Base-by-base conservation (phyloP, 371 early-diverging fungal species). In the Mucor irregularis region DNA sequence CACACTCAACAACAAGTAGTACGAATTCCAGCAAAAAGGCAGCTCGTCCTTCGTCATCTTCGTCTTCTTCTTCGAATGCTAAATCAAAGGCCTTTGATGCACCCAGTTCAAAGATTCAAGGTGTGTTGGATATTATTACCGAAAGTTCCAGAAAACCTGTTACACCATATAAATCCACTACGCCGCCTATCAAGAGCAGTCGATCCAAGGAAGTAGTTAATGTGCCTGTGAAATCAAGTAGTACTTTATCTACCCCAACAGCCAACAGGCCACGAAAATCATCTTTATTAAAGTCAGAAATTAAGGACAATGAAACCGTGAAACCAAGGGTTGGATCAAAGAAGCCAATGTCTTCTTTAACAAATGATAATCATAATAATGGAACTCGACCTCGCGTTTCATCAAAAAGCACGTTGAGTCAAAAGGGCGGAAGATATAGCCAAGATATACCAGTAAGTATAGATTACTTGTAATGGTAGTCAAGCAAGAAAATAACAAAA, bases 361-460 rank as follows among this genome's bases (percentile, higher is more conserved):
- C 55, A 30, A 35, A 50, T 38, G 7, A 37, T 16, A 16, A 33
- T 35, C 13, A 16, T 21, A 38, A 6, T 21, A 38, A 35, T 35
- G n/a, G n/a, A 43, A 31, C n/a, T 33, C 46, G 47, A 21, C 55
- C 55, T 28, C 55, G 55, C 5, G 29, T 54, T 21, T 54, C 55
- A 8, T 54, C 55, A 13, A 54, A 54, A 26, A 28, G 35, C n/a
- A 54, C 26, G 22, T 45, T 47, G 4, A 28, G n/a, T 19, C 37
- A 45, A 46, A 46, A 45, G 34, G 34, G 21, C 25, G n/a, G n/a
- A n/a, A 38, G 29, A 35, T 37, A 46, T 6, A 37, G 25, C 13
- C 46, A 46, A 26, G 45, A 46, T 54, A 54, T 54, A 46, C 55
- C 55, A 33, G 55, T 54, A 29, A 45, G 46, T 46, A 17, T 8